Base-by-base conservation (phyloP, 108 stramenopile genomes). In the Nitzschia palea region DNA sequence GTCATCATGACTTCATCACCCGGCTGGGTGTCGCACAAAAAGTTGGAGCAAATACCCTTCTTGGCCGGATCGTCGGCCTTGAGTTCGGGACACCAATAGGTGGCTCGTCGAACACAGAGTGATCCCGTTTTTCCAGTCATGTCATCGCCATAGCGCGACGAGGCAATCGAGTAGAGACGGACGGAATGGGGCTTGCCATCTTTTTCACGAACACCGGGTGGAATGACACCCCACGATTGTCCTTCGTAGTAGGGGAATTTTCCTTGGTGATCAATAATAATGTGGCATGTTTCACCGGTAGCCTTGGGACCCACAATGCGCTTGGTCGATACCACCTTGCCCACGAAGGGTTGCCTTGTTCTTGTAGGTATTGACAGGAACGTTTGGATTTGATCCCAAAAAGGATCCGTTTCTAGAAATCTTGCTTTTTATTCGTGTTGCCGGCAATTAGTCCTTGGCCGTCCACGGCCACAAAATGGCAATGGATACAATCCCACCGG, bases 21-120 rank as follows among this genome's bases (percentile, higher is more conserved):
- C 26, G 95, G 86, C 23, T 78, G 53, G 65, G 96, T 82, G 61
- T 98, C 97, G 73, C 97, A 98, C 37, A 98, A 80, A 86, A 88
- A 98, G 93, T 98, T 98, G 80, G 95, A 96, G 90, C 97, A 98
- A 55, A 98, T 82, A 15, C 97, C 97, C 83, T 98, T 98, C 89
- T 98, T 98, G 45, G 95, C 92, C n/a, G 97, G 96, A 70, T 98
- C 97, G 4, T 98, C 96, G 43, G 90, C 92, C 67, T 95, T 82
- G 62, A 96, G 73, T 51, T 96, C 97, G 10, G 94, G 95, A 68
- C 86, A 86, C 89, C 90, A 87, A 82, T 95, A 96, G 26, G 93
- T 95, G 42, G 97, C 97, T 66, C 97, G 91, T 65, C 97, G 92
- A 43, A 98, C 97, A 68, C 97, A 98, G 50, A 98, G 89, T 14